These are phyloP conservation scores for Fonsecaea erecta DNA, from an alignment of 2,329 filamentous ascomycete genomes.

Conservation along the genomic window DNA sequence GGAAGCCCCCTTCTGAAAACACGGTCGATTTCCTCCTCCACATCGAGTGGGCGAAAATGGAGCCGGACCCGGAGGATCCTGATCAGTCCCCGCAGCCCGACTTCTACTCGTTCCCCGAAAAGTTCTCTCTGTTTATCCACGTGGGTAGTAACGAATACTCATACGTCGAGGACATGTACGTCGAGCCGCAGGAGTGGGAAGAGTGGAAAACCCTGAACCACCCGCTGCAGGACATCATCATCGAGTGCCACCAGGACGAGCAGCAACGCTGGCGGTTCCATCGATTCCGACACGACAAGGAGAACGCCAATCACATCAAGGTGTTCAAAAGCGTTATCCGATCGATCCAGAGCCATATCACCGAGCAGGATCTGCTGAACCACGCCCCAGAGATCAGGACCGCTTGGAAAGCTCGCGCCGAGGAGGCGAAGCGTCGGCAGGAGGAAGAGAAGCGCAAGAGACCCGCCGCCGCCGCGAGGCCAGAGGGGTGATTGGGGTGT, in stretches of 20 bases:
- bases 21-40: slow-evolving; percentile 88
- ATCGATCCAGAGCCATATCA: slow-evolving; percentile 85
- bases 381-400: slow-evolving; percentile 73
- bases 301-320: slow-evolving; percentile 83
- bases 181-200: slow-evolving; percentile 83
- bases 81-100: slow-evolving; percentile 71
- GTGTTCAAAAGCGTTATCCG: slow-evolving; percentile 86
- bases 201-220: slow-evolving; percentile 72
- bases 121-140: slow-evolving; percentile 73
- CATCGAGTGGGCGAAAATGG: slow-evolving; percentile 73
- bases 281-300: slow-evolving; percentile 90
- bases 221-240: slow-evolving; percentile 81
- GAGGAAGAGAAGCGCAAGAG: slow-evolving; percentile 32
- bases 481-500: neutral
- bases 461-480: slow-evolving; percentile 6
- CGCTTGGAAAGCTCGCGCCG: slow-evolving; percentile 72
- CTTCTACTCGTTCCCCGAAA: slow-evolving; percentile 74
- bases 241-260: slow-evolving; percentile 83
- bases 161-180: slow-evolving; percentile 67
- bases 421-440: slow-evolving; percentile 26
- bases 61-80: slow-evolving; percentile 70
- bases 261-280: slow-evolving; percentile 73
- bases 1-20: slow-evolving; percentile 96
- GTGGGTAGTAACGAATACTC: slow-evolving; percentile 68
- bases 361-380: slow-evolving; percentile 76